Evolutionary conservation across 2,329 filamentous ascomycete genomes (phyloP).

Genomic region (Sclerotinia minor): DNA sequence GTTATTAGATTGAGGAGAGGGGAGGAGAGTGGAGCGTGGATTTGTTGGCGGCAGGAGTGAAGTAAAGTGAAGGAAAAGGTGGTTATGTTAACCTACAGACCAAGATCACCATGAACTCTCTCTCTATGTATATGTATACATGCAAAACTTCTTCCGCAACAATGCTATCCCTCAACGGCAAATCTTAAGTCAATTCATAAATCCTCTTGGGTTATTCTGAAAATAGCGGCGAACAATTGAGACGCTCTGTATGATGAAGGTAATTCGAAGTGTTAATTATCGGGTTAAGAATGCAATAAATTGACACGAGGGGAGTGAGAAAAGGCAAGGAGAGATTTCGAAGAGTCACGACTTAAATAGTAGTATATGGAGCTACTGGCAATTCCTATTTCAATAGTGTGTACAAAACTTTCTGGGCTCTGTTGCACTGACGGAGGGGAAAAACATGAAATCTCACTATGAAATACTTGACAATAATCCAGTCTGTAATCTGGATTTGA

Average conservation of each 20-base stretch:
- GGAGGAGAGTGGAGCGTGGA: too few species aligned
- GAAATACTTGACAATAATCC: too few species aligned
- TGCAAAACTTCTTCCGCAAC: conserved; percentile 22
- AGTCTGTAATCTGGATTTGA: too few species aligned
- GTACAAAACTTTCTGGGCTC: not conserved
- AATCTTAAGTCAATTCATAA: conserved; percentile 17
- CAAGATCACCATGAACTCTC: not conserved
- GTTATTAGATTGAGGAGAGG: not conserved
- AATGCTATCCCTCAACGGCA: conserved; percentile 14
- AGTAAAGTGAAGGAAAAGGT: too few species aligned
- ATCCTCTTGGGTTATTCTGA: conserved; percentile 21
- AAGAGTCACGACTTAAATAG: not conserved
- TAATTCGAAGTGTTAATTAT: conserved; percentile 19
- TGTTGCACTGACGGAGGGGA: not conserved
- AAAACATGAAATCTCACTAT: not conserved
- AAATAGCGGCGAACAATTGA: conserved; percentile 28
- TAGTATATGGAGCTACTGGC: not conserved
- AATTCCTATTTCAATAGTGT: not conserved
- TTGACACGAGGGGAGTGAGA: not conserved
- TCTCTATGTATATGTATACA: conserved; percentile 2
- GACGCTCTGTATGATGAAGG: conserved; percentile 19
- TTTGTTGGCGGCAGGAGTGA: too few species aligned
- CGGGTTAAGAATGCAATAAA: not conserved
- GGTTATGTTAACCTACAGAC: too few species aligned
- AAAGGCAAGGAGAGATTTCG: not conserved